Base-by-base conservation (phyloP, 495 filamentous ascomycete species). In the Aspergillus bertholletiae region DNA sequence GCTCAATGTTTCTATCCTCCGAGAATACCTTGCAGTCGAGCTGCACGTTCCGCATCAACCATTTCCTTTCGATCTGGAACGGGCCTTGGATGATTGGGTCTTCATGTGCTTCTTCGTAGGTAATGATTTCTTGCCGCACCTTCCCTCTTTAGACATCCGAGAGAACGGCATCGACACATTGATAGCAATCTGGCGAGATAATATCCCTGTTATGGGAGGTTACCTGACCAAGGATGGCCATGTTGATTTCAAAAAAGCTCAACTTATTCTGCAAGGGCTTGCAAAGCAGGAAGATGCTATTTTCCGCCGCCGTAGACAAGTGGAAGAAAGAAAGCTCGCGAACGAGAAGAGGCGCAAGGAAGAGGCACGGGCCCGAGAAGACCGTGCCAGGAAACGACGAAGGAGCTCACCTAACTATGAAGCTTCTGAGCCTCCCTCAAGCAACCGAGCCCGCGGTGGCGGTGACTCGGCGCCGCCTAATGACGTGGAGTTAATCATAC, bases 71-170 rank as follows among this genome's bases (percentile, higher is more conserved):
- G 90, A 99, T 68, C 76, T 97, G 26, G 94, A 99, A 67, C 82
- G 94, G 59, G 94, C 95, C n/a, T 78, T 99, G 51, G 94, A 99
- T 75, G 94, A 99, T 70, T 97, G 95, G 94, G 90, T 99, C 15
- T 99, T 99, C 71, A 96, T 99, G 93, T 99, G 94, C 76, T 99
- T 96, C 74, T 99, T 99, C 68, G 94, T 99, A 54, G 94, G 94
- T 60, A 99, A 99, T 68, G 95, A 99, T 77, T 99, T 99, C 74
- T 76, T 99, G 60, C 94, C 94, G 43, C 94, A 99, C 77, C 74
- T 99, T 53, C 94, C 94, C 21, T 95, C 92, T 66, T 79, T 99
- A 53, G 94, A 97, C 69, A 97, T 99, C 67, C 84, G 93, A 58
- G 94, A 99, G 63, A 88, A 96, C 67, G 95, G 93, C 24, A 97